Conservation (phyloP, 805 yeast genomes). For the Myxozyma sirexii region DNA sequence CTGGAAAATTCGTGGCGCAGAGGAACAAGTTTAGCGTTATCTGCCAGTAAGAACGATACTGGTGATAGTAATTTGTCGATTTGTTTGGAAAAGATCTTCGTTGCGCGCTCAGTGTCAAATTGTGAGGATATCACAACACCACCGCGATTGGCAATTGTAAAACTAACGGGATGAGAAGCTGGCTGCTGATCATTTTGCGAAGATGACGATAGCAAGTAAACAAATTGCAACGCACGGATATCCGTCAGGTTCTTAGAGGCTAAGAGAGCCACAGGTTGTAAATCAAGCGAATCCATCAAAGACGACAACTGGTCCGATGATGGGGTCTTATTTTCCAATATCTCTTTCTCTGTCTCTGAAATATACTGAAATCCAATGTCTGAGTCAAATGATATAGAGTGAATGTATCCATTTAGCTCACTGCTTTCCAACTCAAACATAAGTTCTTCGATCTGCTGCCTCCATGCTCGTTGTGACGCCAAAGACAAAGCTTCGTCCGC, state of each 20-base stretch:
- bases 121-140: slow-evolving; percentile 59
- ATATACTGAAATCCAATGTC: slow-evolving; percentile 24
- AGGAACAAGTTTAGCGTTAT: slow-evolving; percentile 6
- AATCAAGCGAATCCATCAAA: slow-evolving; percentile 23
- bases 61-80: slow-evolving; percentile 68
- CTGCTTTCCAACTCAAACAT: slow-evolving; percentile 3
- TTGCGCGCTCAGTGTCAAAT: slow-evolving; percentile 48
- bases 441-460: slow-evolving; percentile 1
- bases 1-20: slow-evolving; percentile 50
- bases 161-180: slow-evolving; percentile 12
- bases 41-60: slow-evolving; percentile 57
- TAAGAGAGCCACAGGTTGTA: slow-evolving; percentile 13
- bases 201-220: slow-evolving; percentile 16
- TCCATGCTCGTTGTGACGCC: slow-evolving; percentile 5
- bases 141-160: slow-evolving; percentile 81
- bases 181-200: neutral
- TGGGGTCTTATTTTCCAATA: neutral
- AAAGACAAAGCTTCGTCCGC: neutral
- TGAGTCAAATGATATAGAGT: slow-evolving; percentile 20
- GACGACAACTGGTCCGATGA: slow-evolving; percentile 5
- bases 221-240: slow-evolving; percentile 22
- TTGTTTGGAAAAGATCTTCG: slow-evolving; percentile 75
- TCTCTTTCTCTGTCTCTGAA: neutral
- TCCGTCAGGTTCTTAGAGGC: neutral
- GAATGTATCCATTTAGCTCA: slow-evolving; percentile 4